These are phyloP conservation scores for Centella asiatica DNA, from an alignment of 129 eudicot genomes.

Conservation along the genomic window DNA sequence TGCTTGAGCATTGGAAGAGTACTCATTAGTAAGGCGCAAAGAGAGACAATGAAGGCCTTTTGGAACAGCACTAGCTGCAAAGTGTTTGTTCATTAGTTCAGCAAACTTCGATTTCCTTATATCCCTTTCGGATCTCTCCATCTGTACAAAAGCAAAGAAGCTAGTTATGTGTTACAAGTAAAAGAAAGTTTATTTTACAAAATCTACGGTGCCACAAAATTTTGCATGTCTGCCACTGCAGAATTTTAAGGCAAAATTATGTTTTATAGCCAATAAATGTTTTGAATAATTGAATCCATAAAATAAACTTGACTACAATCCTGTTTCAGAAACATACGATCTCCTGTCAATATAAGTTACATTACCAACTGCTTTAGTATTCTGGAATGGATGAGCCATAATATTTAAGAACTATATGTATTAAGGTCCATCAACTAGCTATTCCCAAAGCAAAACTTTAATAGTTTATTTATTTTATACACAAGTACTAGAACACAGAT, in stretches of 20 bases:
- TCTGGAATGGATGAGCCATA: too few relatives aligned
- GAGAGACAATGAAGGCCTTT: constrained; percentile 95
- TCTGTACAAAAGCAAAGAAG: constrained; percentile 36
- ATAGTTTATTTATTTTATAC: neutral
- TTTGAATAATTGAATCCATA: too few relatives aligned
- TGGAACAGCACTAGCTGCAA: constrained; percentile 92
- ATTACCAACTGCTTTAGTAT: too few relatives aligned
- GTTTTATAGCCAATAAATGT: too few relatives aligned
- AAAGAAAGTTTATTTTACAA: neutral
- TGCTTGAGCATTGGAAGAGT: constrained; percentile 97
- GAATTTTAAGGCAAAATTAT: too few relatives aligned
- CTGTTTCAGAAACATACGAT: too few relatives aligned
- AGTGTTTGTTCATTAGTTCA: constrained; percentile 92
- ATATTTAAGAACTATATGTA: too few relatives aligned
- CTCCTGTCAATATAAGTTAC: too few relatives aligned
- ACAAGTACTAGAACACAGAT: neutral
- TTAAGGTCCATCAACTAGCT: neutral
- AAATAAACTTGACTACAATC: too few relatives aligned
- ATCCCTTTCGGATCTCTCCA: constrained; percentile 90
- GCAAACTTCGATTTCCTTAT: constrained; percentile 82
- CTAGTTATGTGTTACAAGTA: neutral
- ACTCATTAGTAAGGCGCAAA: constrained; percentile 86
- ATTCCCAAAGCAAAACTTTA: too few relatives aligned
- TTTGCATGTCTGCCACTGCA: neutral
- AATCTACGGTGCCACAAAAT: neutral